These are phyloP conservation scores for Penicillium sumatraense DNA, from an alignment of 2,329 filamentous ascomycete species.

Conservation along the genomic window DNA sequence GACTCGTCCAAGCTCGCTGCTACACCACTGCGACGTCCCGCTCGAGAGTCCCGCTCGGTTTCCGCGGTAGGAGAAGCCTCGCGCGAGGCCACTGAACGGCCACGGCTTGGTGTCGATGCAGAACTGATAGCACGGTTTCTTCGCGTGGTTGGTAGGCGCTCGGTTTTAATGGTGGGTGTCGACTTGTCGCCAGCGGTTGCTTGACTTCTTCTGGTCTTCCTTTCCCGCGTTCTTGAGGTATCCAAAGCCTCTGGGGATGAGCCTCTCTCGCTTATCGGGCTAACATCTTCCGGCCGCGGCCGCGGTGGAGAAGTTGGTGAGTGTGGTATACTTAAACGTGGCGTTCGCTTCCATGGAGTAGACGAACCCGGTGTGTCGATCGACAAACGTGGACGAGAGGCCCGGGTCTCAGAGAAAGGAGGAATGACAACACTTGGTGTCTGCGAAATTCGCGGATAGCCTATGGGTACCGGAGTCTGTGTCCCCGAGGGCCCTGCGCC, in stretches of 20 bases:
- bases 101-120: slow-evolving; percentile 42
- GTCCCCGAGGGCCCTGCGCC: slow-evolving; percentile 19
- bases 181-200: slow-evolving; percentile 24
- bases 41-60: slow-evolving; percentile 35
- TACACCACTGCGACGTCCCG: slow-evolving; percentile 33
- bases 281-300: slow-evolving; percentile 49
- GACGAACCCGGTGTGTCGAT: slow-evolving; percentile 46
- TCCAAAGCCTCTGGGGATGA: slow-evolving; percentile 41
- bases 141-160: slow-evolving; percentile 30
- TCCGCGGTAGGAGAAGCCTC: slow-evolving; percentile 38
- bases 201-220: slow-evolving; percentile 27
- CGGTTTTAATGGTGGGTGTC: slow-evolving; percentile 27
- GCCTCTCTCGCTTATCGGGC: slow-evolving; percentile 50
- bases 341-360: slow-evolving; percentile 50
- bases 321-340: slow-evolving; percentile 37
- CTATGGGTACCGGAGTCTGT: slow-evolving; percentile 32
- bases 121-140: slow-evolving; percentile 40
- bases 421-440: slow-evolving; percentile 35
- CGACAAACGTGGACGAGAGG: slow-evolving; percentile 38
- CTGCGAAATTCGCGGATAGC: slow-evolving; percentile 26
- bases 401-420: slow-evolving; percentile 29
- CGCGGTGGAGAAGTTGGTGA: slow-evolving; percentile 46
- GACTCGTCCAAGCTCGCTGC: slow-evolving; percentile 28
- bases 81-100: slow-evolving; percentile 40
- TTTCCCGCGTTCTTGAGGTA: slow-evolving; percentile 30